phyloP scores from a whole-genome alignment of 331 rosid genomes.

The Rosa hybrid region DNA sequence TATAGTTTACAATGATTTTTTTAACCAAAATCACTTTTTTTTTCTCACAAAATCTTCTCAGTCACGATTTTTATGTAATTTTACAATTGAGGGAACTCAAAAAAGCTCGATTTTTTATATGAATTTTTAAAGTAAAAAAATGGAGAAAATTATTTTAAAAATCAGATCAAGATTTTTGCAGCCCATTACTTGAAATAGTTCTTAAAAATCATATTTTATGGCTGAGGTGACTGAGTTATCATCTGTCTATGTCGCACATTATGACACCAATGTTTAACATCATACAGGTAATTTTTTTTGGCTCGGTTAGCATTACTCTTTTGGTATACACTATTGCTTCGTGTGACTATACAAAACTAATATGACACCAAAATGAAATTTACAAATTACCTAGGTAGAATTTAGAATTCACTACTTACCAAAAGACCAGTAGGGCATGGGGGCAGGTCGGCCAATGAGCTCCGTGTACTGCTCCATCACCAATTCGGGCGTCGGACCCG shows the following conservation, averaged over 20 bases:
- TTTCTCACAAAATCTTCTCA: no score
- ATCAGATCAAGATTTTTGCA: no score
- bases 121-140: no score
- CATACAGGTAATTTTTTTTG: not conserved
- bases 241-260: not conserved
- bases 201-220: no score
- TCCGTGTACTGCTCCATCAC: slow-evolving; percentile 82
- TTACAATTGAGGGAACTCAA: no score
- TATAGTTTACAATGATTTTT: no score
- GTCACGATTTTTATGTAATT: no score
- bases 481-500: slow-evolving; percentile 67
- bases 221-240: no score
- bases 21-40: no score
- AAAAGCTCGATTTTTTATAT: no score
- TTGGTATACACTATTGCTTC: not conserved
- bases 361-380: not conserved
- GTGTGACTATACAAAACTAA: not conserved
- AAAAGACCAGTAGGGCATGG: slow-evolving; percentile 90
- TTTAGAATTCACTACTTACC: slow-evolving; percentile 46
- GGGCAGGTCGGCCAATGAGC: slow-evolving; percentile 77
- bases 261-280: not conserved
- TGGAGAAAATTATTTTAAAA: no score
- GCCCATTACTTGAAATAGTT: no score
- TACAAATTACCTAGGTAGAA: not conserved
- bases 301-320: not conserved